These are phyloP conservation scores for Colletotrichum chrysophilum DNA, from an alignment of 2,329 filamentous ascomycete species.

Conservation along the genomic window DNA sequence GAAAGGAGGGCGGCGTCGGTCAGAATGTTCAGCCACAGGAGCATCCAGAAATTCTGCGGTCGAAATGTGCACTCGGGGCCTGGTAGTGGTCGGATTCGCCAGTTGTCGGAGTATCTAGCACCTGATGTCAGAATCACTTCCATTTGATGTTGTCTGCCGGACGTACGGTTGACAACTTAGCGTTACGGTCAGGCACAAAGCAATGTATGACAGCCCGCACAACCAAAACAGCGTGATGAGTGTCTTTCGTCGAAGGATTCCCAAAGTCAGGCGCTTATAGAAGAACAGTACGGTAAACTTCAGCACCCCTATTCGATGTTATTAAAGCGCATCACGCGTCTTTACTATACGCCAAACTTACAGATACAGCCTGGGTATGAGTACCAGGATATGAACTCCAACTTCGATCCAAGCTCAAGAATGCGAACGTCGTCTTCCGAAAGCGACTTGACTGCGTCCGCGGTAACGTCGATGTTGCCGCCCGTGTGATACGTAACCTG, in stretches of 20 bases:
- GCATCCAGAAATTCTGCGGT: constrained; percentile 27
- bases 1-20: constrained; percentile 30
- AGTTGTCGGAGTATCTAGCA: constrained; percentile 22
- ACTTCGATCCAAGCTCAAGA: constrained; percentile 25
- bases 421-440: constrained; percentile 25
- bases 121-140: background rate
- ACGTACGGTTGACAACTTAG: constrained; percentile 23
- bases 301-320: constrained; percentile 22
- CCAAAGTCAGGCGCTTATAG: constrained; percentile 28
- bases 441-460: constrained; percentile 12
- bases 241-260: constrained; percentile 19
- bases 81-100: constrained; percentile 27
- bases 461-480: constrained; percentile 26
- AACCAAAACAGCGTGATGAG: constrained; percentile 24
- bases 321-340: background rate
- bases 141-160: rapidly evolving
- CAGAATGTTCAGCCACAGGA: constrained; percentile 26
- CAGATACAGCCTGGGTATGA: constrained; percentile 30
- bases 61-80: constrained; percentile 20
- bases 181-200: constrained; percentile 19
- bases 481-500: constrained; percentile 29
- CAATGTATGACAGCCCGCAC: constrained; percentile 22
- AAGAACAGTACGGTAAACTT: constrained; percentile 32
- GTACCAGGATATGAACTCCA: constrained; percentile 30
- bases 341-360: background rate